Evolutionary conservation across 257 asterid genomes (phyloP).

Genomic region (Lycium ferocissimum): DNA sequence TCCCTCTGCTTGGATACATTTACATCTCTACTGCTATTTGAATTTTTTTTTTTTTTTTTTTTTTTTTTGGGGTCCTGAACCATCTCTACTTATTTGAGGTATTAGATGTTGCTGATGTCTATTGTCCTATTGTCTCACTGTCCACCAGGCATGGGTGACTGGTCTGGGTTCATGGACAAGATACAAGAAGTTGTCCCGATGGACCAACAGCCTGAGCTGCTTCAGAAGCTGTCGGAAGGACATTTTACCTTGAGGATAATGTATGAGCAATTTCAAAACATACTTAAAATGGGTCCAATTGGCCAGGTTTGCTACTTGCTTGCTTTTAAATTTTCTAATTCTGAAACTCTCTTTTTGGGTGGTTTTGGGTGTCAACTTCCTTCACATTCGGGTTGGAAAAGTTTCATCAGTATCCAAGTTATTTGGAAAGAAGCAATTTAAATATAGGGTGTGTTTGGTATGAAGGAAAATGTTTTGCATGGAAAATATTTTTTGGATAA

Average conservation of each 20-base stretch:
- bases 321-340: not conserved
- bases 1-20: not conserved
- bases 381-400: conserved; percentile 6
- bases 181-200: conserved; percentile 94
- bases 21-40: conserved; percentile 3
- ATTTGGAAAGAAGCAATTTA: not conserved
- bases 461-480: too few relatives aligned
- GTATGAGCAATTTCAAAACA: conserved; percentile 90
- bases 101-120: conserved; percentile 18
- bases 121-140: conserved; percentile 9
- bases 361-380: not conserved
- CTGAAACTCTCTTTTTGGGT: not conserved
- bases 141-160: conserved; percentile 88
- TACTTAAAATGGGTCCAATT: conserved; percentile 92
- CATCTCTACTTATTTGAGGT: conserved; percentile 7
- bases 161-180: conserved; percentile 98
- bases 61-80: not conserved
- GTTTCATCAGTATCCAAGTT: not conserved
- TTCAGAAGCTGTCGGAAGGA: conserved; percentile 94
- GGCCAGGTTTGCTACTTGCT: conserved; percentile 69
- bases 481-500: too few relatives aligned
- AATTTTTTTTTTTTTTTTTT: not conserved
- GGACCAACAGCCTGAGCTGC: conserved; percentile 99
- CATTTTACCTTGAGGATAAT: conserved; percentile 85
- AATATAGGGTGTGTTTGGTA: too few relatives aligned